Conservation (phyloP, 2,329 filamentous ascomycete genomes). For the Fusarium annulatum region DNA sequence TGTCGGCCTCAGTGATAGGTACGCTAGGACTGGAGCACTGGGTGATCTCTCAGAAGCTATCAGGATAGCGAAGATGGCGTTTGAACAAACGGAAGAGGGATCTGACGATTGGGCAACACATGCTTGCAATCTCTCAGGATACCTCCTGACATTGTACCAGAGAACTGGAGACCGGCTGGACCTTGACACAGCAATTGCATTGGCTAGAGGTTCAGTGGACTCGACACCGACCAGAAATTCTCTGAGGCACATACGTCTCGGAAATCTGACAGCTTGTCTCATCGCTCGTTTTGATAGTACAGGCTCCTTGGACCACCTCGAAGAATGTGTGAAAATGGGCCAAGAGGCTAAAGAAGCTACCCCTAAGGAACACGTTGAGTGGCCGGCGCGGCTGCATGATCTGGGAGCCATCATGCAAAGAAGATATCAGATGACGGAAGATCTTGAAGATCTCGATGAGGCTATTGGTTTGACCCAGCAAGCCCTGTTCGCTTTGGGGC, state of each 20-base stretch:
- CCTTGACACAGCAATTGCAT: neutral
- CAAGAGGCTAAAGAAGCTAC: neutral
- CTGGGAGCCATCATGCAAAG: neutral
- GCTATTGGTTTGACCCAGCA: neutral
- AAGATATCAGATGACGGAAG: neutral
- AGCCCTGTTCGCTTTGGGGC: neutral
- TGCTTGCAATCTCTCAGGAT: neutral
- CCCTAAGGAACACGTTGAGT: neutral
- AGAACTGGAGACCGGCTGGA: neutral
- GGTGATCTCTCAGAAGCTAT: neutral
- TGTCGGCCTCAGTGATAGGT: neutral
- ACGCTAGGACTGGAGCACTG: neutral
- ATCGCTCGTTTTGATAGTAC: neutral
- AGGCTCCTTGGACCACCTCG: neutral
- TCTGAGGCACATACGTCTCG: neutral
- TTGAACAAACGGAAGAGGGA: neutral
- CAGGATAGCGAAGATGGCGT: neutral
- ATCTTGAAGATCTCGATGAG: neutral
- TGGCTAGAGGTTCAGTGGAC: neutral
- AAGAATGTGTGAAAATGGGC: neutral
- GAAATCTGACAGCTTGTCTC: neutral
- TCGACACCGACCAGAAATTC: neutral
- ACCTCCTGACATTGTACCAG: neutral
- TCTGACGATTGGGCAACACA: neutral
- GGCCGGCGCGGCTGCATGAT: neutral